phyloP scores from a whole-genome alignment of 2,329 filamentous ascomycete genomes.

The Cladosporium sp. region DNA sequence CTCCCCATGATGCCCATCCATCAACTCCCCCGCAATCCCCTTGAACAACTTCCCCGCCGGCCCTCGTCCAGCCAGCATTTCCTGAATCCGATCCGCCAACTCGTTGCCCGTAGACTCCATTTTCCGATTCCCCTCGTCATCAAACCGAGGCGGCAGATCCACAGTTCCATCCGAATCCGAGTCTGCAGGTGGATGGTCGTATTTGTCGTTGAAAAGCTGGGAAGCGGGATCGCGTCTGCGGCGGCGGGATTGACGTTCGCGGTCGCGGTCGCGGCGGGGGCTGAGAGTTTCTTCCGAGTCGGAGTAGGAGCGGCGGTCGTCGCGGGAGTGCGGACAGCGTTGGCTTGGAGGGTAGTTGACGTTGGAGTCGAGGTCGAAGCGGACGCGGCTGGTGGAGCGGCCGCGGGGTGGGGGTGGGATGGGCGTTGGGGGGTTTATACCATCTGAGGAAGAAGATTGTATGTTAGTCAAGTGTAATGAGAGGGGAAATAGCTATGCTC shows the following conservation, averaged over 20 bases:
- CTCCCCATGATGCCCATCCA: background rate
- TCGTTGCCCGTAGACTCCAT: slow-evolving; percentile 21
- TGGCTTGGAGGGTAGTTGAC: slow-evolving; percentile 21
- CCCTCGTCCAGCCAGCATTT: slow-evolving; percentile 5
- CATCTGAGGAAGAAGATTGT: slow-evolving; percentile 21
- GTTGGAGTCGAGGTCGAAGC: slow-evolving; percentile 30
- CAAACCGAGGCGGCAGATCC: slow-evolving; percentile 34
- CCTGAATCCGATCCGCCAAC: slow-evolving; percentile 9
- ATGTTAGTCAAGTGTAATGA: slow-evolving; percentile 5
- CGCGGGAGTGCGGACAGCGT: slow-evolving; percentile 18
- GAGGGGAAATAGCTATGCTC: slow-evolving; percentile 1
- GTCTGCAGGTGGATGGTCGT: slow-evolving; percentile 19
- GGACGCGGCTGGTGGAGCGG: slow-evolving; percentile 27
- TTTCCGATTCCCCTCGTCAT: slow-evolving; percentile 31
- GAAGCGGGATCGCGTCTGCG: slow-evolving; percentile 42
- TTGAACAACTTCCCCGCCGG: slow-evolving; percentile 10
- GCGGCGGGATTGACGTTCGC: slow-evolving; percentile 30
- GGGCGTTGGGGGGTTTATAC: slow-evolving; percentile 19
- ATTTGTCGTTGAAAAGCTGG: slow-evolving; percentile 30
- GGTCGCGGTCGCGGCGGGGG: slow-evolving; percentile 47
- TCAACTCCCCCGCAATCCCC: slow-evolving; percentile 1
- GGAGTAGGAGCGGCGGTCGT: slow-evolving; percentile 8
- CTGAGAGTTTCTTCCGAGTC: slow-evolving; percentile 10
- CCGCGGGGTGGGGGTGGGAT: slow-evolving; percentile 17
- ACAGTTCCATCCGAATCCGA: slow-evolving; percentile 22